phyloP scores from a whole-genome alignment of 257 asterid genomes.

The Cynanchum wilfordii region DNA sequence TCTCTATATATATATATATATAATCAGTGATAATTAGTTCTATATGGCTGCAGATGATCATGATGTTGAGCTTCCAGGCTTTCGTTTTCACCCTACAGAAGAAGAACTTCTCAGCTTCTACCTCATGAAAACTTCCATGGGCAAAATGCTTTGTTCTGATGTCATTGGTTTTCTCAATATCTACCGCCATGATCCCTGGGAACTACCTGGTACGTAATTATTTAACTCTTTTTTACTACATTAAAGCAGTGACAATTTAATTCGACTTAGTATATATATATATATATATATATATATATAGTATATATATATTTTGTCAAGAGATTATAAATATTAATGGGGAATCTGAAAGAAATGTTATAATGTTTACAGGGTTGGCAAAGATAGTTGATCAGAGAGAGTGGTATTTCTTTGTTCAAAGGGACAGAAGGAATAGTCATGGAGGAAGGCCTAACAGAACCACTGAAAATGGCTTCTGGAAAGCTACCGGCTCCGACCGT shows the following conservation, averaged over 20 bases:
- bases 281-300: too few relatives aligned
- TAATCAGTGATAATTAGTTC: neutral
- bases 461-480: conserved; percentile 69
- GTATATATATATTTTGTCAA: too few relatives aligned
- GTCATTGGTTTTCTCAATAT: conserved; percentile 64
- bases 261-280: too few relatives aligned
- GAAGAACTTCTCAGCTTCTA: conserved; percentile 68
- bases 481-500: conserved; percentile 83
- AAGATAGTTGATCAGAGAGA: conserved; percentile 72
- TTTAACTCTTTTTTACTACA: too few relatives aligned
- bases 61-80: conserved; percentile 52
- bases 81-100: conserved; percentile 76
- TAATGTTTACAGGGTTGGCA: conserved; percentile 42
- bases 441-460: conserved; percentile 75
- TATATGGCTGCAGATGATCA: conserved; percentile 5
- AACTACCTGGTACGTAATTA: conserved; percentile 57
- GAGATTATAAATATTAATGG: too few relatives aligned
- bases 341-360: neutral
- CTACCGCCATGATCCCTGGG: conserved; percentile 58
- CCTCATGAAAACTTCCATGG: conserved; percentile 41
- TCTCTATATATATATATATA: neutral
- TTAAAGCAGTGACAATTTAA: too few relatives aligned
- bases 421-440: conserved; percentile 62
- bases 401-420: conserved; percentile 70
- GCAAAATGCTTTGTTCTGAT: conserved; percentile 37